These are phyloP conservation scores for Malus hybrid DNA, from an alignment of 331 rosid genomes.

Conservation along the genomic window DNA sequence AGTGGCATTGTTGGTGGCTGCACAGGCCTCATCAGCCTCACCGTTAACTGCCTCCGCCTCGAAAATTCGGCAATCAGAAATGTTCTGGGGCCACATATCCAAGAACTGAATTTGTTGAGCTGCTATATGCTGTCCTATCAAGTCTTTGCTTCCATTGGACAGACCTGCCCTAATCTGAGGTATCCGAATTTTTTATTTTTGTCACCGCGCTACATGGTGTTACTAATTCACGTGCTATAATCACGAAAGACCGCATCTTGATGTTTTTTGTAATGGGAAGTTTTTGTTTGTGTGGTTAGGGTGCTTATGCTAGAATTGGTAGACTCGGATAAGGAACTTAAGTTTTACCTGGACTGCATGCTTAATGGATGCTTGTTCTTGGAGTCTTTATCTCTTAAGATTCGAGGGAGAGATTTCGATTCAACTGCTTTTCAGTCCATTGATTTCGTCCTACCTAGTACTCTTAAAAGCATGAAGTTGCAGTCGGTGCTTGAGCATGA, in stretches of 20 bases:
- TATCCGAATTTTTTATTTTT: neutral
- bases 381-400: slow-evolving; percentile 25
- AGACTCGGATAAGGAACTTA: slow-evolving; percentile 5
- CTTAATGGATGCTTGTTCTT: slow-evolving; percentile 14
- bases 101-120: slow-evolving; percentile 22
- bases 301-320: slow-evolving; percentile 23
- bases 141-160: slow-evolving; percentile 5
- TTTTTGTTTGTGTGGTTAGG: slow-evolving; percentile 3
- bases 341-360: slow-evolving; percentile 8
- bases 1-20: slow-evolving; percentile 4
- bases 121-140: slow-evolving; percentile 20
- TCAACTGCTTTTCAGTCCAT: neutral
- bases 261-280: neutral
- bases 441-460: slow-evolving; percentile 16
- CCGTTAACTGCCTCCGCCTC: slow-evolving; percentile 20
- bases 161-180: slow-evolving; percentile 24
- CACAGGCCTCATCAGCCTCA: slow-evolving; percentile 10
- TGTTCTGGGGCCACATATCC: slow-evolving; percentile 10
- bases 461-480: slow-evolving; percentile 24
- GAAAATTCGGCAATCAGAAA: slow-evolving; percentile 4
- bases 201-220: too few relatives aligned
- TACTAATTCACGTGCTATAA: too few relatives aligned
- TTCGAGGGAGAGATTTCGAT: slow-evolving; percentile 22
- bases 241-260: neutral
- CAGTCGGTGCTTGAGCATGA: slow-evolving; percentile 20